phyloP scores from a whole-genome alignment of 139 green algal genomes.

The Axilococcus clingmanii region DNA sequence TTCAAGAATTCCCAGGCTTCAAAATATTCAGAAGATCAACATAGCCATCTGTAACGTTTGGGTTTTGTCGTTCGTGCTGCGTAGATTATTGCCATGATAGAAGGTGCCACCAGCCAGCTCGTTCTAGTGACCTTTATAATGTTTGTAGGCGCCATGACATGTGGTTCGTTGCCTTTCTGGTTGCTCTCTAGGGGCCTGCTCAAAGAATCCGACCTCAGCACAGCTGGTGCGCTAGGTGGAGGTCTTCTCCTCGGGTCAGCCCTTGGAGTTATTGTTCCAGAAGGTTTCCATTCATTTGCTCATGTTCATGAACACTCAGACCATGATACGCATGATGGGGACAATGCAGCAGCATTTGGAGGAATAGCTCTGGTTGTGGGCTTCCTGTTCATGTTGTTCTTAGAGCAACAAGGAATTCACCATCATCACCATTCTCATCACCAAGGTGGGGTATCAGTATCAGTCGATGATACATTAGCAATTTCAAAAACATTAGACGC shows the following conservation, averaged over 20 bases:
- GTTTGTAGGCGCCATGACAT: conserved; percentile 22
- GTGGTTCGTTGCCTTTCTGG: conserved; percentile 19
- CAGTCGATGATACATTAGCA: background rate
- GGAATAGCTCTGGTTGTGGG: conserved; percentile 33
- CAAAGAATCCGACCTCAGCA: conserved; percentile 15
- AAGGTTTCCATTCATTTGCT: conserved; percentile 36
- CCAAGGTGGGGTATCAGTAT: background rate
- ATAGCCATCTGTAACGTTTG: too few species aligned
- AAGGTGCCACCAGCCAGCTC: too few species aligned
- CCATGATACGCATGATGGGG: background rate
- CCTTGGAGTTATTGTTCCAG: conserved; percentile 37
- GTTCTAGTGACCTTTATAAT: too few species aligned
- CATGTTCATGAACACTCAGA: background rate
- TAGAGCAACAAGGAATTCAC: conserved; percentile 16
- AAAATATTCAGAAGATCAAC: too few species aligned
- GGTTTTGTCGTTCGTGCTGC: too few species aligned
- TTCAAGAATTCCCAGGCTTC: too few species aligned
- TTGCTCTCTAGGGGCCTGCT: too few species aligned
- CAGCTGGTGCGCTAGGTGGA: conserved; percentile 25
- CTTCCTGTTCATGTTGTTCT: conserved; percentile 40
- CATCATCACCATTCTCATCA: background rate
- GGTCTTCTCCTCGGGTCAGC: conserved; percentile 36
- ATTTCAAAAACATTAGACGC: background rate
- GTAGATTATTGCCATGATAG: too few species aligned
- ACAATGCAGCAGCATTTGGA: conserved; percentile 9